Evolutionary conservation across 75 land plant genomes (phyloP).

Genomic region (Cryptomeria japonica): DNA sequence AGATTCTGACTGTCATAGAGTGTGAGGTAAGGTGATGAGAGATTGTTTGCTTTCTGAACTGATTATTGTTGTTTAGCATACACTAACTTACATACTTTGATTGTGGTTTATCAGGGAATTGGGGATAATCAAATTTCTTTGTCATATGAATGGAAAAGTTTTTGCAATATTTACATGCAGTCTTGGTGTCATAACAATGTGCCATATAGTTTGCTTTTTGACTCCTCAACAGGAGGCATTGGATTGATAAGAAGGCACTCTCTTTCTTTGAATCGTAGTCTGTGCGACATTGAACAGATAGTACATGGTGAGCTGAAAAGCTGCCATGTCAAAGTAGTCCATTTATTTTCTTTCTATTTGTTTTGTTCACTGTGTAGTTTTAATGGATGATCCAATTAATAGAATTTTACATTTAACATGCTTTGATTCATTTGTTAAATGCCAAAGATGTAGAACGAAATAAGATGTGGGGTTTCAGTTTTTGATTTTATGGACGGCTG

Average conservation of each 20-base stretch:
- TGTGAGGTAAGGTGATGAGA: conserved; percentile 31
- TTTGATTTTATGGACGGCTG: not conserved
- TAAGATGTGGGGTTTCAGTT: not conserved
- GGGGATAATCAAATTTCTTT: conserved; percentile 31
- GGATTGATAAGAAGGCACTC: conserved; percentile 76
- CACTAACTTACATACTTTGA: not conserved
- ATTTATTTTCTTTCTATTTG: not conserved
- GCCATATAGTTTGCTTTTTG: conserved; percentile 60
- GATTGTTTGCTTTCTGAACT: not conserved
- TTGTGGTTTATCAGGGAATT: conserved; percentile 39
- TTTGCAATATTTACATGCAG: conserved; percentile 59
- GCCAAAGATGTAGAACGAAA: not conserved
- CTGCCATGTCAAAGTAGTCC: not conserved
- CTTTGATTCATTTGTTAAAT: not conserved
- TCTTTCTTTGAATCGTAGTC: conserved; percentile 63
- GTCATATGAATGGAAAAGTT: conserved; percentile 60
- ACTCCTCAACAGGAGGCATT: conserved; percentile 53
- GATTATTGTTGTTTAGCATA: not conserved
- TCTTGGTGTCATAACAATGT: conserved; percentile 66
- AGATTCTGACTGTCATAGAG: conserved; percentile 53
- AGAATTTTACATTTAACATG: not conserved
- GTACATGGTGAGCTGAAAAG: conserved; percentile 44
- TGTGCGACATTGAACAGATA: conserved; percentile 65
- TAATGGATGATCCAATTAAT: not conserved
- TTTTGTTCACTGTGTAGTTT: not conserved